Conservation (phyloP, 768 basidiomycete genomes). For the Kwoniella bestiolae region DNA sequence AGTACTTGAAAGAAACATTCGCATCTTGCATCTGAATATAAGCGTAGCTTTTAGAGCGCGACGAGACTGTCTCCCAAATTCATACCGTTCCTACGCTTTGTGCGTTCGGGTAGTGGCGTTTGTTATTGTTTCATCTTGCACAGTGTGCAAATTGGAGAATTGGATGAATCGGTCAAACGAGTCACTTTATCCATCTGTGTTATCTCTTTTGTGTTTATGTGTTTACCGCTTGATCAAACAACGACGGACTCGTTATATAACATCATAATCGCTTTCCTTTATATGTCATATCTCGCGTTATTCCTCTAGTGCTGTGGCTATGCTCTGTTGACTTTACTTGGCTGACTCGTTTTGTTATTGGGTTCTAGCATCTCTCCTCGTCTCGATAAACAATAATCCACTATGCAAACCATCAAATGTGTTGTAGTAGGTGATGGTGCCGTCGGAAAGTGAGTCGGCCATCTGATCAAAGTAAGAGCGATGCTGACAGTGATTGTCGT, state of each 20-base stretch:
- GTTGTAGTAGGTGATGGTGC: constrained; percentile 61
- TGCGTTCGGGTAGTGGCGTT: neutral
- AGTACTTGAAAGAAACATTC: no score
- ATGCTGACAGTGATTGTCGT: neutral
- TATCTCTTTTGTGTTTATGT: neutral
- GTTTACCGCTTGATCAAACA: neutral
- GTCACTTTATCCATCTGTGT: no score
- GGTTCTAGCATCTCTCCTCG: neutral
- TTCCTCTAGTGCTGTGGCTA: neutral
- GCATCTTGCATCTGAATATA: no score
- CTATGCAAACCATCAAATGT: constrained; percentile 58
- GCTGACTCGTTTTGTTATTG: neutral
- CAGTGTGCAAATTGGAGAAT: neutral
- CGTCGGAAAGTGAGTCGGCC: constrained; percentile 59
- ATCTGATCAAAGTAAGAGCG: neutral
- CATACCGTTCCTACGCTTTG: neutral
- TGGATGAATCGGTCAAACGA: neutral
- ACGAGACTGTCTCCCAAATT: neutral
- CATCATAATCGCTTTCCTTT: neutral
- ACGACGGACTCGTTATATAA: neutral
- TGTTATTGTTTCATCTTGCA: constrained; percentile 2
- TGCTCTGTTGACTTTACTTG: no score
- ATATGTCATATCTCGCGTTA: neutral
- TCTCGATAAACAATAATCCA: neutral
- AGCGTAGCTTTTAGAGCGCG: no score